These are phyloP conservation scores for Odontarrhena argentea DNA, from an alignment of 345 rosid genomes.

Conservation along the genomic window DNA sequence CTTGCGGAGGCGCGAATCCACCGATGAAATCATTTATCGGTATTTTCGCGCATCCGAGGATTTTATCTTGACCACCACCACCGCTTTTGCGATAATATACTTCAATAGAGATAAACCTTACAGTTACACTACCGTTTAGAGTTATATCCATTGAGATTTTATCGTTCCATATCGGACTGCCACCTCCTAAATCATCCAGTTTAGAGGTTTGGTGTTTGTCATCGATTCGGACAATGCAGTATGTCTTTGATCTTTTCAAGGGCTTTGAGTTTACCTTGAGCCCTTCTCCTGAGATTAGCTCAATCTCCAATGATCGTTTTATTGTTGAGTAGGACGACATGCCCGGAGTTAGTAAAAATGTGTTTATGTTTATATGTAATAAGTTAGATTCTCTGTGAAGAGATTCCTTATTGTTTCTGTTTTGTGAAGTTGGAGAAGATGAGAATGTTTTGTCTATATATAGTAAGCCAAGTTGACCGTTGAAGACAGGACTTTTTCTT, in stretches of 20 bases:
- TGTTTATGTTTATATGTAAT: conserved; percentile 7
- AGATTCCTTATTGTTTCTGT: conserved; percentile 14
- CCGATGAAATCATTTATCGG: conserved; percentile 65
- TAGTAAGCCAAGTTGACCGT: background rate
- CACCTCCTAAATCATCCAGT: conserved; percentile 46
- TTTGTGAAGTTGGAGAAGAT: background rate
- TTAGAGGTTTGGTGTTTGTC: conserved; percentile 22
- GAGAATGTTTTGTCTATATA: background rate
- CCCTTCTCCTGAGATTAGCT: conserved; percentile 60
- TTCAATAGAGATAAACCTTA: conserved; percentile 45
- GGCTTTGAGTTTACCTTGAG: conserved; percentile 48
- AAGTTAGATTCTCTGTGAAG: conserved; percentile 10
- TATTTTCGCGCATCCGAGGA: conserved; percentile 48
- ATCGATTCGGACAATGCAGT: conserved; percentile 40
- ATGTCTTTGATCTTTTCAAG: conserved; percentile 43
- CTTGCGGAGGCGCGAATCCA: conserved; percentile 48
- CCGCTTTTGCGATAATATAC: conserved; percentile 45
- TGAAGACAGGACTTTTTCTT: background rate
- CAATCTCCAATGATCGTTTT: conserved; percentile 49
- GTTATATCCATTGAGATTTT: conserved; percentile 53
- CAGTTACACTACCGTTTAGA: conserved; percentile 15
- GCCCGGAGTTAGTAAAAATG: background rate
- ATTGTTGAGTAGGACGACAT: conserved; percentile 27
- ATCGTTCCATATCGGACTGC: conserved; percentile 60
- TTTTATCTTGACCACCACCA: conserved; percentile 27